These are phyloP conservation scores for Pseudogymnoascus sp. DNA, from an alignment of 2,329 filamentous ascomycete genomes.

Conservation along the genomic window DNA sequence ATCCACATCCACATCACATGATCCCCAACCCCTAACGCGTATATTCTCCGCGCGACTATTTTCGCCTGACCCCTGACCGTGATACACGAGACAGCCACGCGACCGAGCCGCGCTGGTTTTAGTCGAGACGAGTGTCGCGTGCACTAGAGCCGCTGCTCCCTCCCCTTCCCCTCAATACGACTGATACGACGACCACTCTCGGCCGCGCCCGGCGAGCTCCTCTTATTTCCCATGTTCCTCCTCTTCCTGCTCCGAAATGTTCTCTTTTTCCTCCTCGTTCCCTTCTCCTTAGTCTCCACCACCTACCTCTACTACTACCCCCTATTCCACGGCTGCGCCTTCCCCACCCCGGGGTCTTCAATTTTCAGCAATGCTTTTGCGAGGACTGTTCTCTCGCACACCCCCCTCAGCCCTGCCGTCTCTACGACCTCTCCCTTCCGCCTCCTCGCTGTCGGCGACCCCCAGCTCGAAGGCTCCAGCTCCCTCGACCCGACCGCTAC, in stretches of 20 bases:
- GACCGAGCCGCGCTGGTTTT: neutral
- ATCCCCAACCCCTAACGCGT: neutral
- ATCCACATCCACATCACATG: neutral
- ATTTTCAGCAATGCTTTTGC: constrained; percentile 19
- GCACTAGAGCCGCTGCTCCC: neutral
- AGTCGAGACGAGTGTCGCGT: neutral
- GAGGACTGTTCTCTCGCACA: constrained; percentile 22
- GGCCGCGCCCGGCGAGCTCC: constrained; percentile 1
- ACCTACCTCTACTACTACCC: constrained; percentile 85
- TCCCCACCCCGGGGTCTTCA: constrained; percentile 45
- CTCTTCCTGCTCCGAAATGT: constrained; percentile 26
- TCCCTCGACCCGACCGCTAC: constrained; percentile 55
- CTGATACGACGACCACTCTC: neutral
- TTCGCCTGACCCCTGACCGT: neutral
- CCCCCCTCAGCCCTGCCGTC: constrained; percentile 21
- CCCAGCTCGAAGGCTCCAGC: constrained; percentile 87
- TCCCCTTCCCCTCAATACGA: neutral
- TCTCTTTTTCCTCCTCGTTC: constrained; percentile 46
- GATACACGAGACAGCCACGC: neutral
- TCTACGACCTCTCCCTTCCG: constrained; percentile 62
- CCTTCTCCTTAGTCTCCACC: constrained; percentile 62
- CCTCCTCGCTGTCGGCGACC: constrained; percentile 80
- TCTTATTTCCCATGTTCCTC: constrained; percentile 24
- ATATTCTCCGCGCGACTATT: constrained; percentile 1
- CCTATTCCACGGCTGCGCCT: constrained; percentile 69